Percentiles rank a stretch among this genome's conserved stretches.
Evolutionary conservation across 2,329 filamentous ascomycete genomes (phyloP).

Genomic region (Dryadomyces sulphureus): DNA sequence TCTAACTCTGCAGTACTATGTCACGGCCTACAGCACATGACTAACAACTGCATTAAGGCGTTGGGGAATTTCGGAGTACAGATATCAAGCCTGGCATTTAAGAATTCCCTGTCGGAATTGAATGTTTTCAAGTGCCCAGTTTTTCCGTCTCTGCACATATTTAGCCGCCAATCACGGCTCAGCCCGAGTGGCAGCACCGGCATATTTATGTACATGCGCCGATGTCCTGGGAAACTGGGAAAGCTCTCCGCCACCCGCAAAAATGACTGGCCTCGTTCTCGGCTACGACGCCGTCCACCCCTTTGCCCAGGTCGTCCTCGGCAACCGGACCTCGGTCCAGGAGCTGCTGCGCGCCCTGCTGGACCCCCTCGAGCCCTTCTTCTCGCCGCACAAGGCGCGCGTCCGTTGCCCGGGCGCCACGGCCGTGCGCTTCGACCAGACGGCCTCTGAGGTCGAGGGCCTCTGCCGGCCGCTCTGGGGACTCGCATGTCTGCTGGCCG

Average conservation of each 20-base stretch:
- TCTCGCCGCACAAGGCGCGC: constrained; percentile 50
- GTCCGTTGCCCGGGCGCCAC: constrained; percentile 55
- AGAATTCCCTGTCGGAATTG: not conserved
- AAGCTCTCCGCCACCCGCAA: constrained; percentile 8
- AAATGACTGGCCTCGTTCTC: constrained; percentile 23
- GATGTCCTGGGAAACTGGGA: not conserved
- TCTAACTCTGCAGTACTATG: not conserved
- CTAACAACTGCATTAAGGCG: not conserved
- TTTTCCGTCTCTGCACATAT: not conserved
- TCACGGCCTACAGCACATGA: not conserved
- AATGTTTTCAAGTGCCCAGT: no score
- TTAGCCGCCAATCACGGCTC: not conserved
- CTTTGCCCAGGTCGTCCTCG: constrained; percentile 36
- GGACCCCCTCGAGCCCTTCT: constrained; percentile 56
- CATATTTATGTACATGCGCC: no score
- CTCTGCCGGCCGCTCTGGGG: constrained; percentile 65
- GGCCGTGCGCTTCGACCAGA: constrained; percentile 63
- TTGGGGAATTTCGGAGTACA: no score
- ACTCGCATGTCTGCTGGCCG: constrained; percentile 53
- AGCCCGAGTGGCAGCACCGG: no score
- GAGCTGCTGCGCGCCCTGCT: constrained; percentile 47
- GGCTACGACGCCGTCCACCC: constrained; percentile 40
- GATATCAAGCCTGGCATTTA: no score
- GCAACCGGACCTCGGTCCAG: constrained; percentile 41
- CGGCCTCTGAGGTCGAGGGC: constrained; percentile 63